Percentiles rank a stretch among this genome's conserved stretches.
Conservation (phyloP, 129 eudicot genomes). For the Rutidosis leptorrhynchoides region DNA sequence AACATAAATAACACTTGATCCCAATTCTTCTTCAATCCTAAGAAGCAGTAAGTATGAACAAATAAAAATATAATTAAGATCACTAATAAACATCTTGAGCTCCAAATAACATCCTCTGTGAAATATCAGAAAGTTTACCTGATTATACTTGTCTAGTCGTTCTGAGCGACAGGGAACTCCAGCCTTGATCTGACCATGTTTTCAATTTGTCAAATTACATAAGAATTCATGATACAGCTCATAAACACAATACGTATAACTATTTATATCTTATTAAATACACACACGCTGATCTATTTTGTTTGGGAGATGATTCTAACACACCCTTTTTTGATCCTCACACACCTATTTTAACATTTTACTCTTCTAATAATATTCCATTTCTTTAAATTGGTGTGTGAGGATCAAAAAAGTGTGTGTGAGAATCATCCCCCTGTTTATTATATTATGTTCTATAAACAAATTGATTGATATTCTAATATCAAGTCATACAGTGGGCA, state of each 20-base stretch:
- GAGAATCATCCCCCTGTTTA: too few relatives aligned
- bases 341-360: too few relatives aligned
- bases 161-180: constrained; percentile 58
- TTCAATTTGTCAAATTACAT: background rate
- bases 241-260: too few relatives aligned
- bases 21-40: constrained; percentile 52
- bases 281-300: too few relatives aligned
- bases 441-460: too few relatives aligned
- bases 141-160: constrained; percentile 52
- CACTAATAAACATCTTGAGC: background rate
- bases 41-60: constrained; percentile 38
- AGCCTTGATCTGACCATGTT: constrained; percentile 49
- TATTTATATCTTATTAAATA: too few relatives aligned
- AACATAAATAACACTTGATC: constrained; percentile 41
- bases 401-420: too few relatives aligned
- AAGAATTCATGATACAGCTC: background rate
- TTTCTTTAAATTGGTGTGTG: too few relatives aligned
- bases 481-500: constrained; percentile 37
- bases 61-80: background rate
- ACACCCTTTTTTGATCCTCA: too few relatives aligned
- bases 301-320: too few relatives aligned
- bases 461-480: too few relatives aligned
- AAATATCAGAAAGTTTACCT: constrained; percentile 23
- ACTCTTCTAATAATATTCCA: too few relatives aligned
- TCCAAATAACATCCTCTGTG: background rate